These are phyloP conservation scores for Hypoxylon subgilvum DNA, from an alignment of 495 filamentous ascomycete genomes.

Conservation along the genomic window DNA sequence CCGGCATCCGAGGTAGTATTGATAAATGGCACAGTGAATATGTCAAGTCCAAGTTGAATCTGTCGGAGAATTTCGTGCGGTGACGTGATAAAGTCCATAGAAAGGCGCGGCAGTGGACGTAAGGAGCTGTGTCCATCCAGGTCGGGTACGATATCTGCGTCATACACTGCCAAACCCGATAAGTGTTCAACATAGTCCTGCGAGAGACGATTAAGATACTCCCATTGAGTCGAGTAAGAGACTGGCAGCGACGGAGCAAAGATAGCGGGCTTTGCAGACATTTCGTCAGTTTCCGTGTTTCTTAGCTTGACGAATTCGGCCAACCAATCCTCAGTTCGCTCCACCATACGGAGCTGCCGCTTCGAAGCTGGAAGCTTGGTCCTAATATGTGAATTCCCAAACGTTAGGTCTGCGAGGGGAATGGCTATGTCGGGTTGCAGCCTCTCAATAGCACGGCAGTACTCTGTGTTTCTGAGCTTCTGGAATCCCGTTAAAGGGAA, in stretches of 20 bases:
- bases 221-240: constrained; percentile 71
- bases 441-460: constrained; percentile 63
- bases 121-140: constrained; percentile 62
- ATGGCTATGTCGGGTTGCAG: constrained; percentile 83
- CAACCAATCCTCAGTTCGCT: constrained; percentile 78
- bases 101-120: constrained; percentile 70
- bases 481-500: constrained; percentile 85
- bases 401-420: constrained; percentile 75
- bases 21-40: constrained; percentile 78
- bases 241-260: constrained; percentile 86
- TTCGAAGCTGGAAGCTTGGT: constrained; percentile 64
- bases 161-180: constrained; percentile 84
- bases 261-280: constrained; percentile 50
- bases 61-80: constrained; percentile 80
- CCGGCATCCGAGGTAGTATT: constrained; percentile 79
- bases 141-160: constrained; percentile 69
- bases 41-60: constrained; percentile 75
- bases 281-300: constrained; percentile 42
- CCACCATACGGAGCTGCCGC: constrained; percentile 79
- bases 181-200: constrained; percentile 57
- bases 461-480: constrained; percentile 69
- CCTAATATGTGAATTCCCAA: constrained; percentile 28
- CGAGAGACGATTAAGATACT: constrained; percentile 73
- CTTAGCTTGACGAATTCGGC: constrained; percentile 59
- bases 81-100: constrained; percentile 66